Base-by-base conservation (phyloP, 1,284 basidiomycete genomes). In the Rhodotorula mucilaginosa region DNA sequence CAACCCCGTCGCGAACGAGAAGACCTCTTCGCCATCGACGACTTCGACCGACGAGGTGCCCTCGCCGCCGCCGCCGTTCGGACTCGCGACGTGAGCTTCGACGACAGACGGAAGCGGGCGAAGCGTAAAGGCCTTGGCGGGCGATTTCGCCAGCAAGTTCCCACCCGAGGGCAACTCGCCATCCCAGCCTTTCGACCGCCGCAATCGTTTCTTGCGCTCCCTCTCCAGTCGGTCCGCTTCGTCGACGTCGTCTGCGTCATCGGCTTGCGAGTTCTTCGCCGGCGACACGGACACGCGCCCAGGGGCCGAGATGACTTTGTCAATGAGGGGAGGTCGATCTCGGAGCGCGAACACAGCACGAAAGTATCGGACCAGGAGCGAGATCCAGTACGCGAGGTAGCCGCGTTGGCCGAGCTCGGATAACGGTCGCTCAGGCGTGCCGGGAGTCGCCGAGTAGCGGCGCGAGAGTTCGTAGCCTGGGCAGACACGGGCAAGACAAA, bases 361-460 rank as follows among this genome's bases (percentile, higher is more conserved):
- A 51, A 97, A 88, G 81, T 93, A 91, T 44, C 93, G 87, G 26
- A 97, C 82, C 59, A 97, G 84, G 0, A 90, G 89, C 1, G 91
- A 87, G 1, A 90, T 87, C 96, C 97, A 99, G 80, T 90, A 97
- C 6, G 92, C 88, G 48, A 95, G 86, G 82, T 98, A 99, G 69
- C 92, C 92, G 70, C 91, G 87, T 21, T 95, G 84, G 5, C 97
- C 96, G 18, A 98, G 87, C 75, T 95, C 93, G 0, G 94, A 97
- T 1, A 99, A 83, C 0, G 96, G 96, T 8, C 96, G 88, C 83
- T 99, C 96, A 0, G 97, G 96, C 5, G 94, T 96, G 12, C 96
- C 96, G 15, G 76, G 68, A 3, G 91, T 84, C 75, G 88, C 89
- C 2, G 88, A 87, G n/a, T 86, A 85, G 58, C 87, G 86, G 59